A percentile compares a stretch with the other conserved stretches of the same genome.
Evolutionary conservation across 2,329 filamentous ascomycete genomes (phyloP).

Genomic region (Beauveria scarabaeidicola): DNA sequence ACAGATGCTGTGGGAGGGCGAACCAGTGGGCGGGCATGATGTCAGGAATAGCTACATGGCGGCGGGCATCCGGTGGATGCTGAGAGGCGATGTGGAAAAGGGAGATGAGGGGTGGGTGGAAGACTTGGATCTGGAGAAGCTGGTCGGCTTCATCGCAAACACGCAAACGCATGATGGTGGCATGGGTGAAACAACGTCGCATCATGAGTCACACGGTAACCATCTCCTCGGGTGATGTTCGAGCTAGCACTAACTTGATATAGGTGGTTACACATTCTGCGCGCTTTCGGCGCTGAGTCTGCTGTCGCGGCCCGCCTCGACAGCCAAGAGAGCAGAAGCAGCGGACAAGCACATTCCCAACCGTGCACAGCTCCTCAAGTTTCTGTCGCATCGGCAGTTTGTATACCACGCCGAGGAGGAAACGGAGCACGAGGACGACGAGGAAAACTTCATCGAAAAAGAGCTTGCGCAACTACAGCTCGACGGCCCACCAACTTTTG

Average conservation of each 20-base stretch:
- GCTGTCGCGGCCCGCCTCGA: constrained; percentile 49
- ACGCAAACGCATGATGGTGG: constrained; percentile 81
- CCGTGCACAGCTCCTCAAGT: constrained; percentile 32
- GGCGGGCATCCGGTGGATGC: constrained; percentile 70
- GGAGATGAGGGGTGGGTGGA: constrained; percentile 46
- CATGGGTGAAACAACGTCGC: constrained; percentile 61
- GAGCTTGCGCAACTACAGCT: constrained; percentile 28
- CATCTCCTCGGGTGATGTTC: too few relatives aligned
- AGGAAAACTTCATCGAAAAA: constrained; percentile 29
- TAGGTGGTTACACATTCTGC: constrained; percentile 90
- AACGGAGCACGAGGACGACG: constrained; percentile 34
- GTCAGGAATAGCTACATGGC: constrained; percentile 85
- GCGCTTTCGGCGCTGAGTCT: constrained; percentile 70
- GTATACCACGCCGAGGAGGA: constrained; percentile 42
- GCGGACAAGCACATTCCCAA: constrained; percentile 25
- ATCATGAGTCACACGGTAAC: constrained; percentile 74
- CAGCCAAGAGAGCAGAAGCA: constrained; percentile 10
- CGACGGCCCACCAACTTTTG: constrained; percentile 32
- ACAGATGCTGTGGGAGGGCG: constrained; percentile 56
- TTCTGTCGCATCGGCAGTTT: constrained; percentile 59
- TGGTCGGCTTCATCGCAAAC: constrained; percentile 61
- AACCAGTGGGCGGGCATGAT: constrained; percentile 70
- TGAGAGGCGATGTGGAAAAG: constrained; percentile 52
- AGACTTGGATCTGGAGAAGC: constrained; percentile 65
- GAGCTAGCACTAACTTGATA: constrained; percentile 1